Evolutionary conservation across 768 basidiomycete species (phyloP), one percentile per base, ranked within the genome.

Genomic region (Naematelia encephala): DNA sequence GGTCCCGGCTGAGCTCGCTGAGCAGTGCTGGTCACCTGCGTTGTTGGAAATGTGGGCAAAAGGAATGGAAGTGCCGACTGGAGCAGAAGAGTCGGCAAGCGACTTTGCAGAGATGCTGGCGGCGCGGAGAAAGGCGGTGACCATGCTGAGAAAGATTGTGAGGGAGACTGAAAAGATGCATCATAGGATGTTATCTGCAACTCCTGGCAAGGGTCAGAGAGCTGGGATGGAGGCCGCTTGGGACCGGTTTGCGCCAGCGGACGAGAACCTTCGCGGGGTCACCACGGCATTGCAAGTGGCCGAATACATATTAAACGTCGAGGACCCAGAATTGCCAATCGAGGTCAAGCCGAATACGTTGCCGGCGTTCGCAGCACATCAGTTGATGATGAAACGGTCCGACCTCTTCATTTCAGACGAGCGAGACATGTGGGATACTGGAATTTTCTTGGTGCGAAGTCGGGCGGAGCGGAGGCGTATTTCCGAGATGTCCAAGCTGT

Each of bases 81-180:
- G 26, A 3, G 4, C 26, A 45, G 53, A 60, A 56, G 27, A 27
- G 12, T 25, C 43, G 26, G 22, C 16, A 23, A 53, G 45, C 12
- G 54, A 50, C 29, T 26, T 54, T 21, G 60, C 43, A 23, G 60
- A 57, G 16, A 68, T 87, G 59, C 73, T 82, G 49, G 77, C 79
- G 25, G 89, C 90, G 2, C 82, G 91, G 1, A 80, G 89, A 2
- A 80, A 84, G 54, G 81, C 87, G 19, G 80, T 89, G 23, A 83
- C 81, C 66, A 79, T 78, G n/a, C 67, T 91, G 21, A 83, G 85
- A 19, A 75, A 80, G 3, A 69, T 89, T 22, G 80, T 83, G 55
- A 80, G 79, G 39, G 74, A 76, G 0, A 72, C 85, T 4, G 84
- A 87, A 47, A 72, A 67, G 34, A 78, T 80, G 23, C 68, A 66